Conservation (phyloP, 202 grass and related monocot species). For the Schoenoplectus tabernaemontani region DNA sequence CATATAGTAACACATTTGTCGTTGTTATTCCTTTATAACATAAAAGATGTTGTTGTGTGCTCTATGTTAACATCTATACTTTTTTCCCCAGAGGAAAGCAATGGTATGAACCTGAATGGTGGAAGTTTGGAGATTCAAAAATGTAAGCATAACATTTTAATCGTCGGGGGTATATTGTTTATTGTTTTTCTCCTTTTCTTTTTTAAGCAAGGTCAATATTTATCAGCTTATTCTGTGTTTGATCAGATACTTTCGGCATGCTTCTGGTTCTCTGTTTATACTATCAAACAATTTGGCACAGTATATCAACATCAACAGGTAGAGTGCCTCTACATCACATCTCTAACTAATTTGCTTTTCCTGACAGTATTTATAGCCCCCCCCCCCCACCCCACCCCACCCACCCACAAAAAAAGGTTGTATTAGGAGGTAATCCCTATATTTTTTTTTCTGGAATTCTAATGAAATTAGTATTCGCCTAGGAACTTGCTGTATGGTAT, state of each 20-base stretch:
- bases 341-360: neutral
- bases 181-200: conserved; percentile 7
- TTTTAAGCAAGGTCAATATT: neutral
- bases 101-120: conserved; percentile 99
- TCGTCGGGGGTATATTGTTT: neutral
- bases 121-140: conserved; percentile 98
- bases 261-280: conserved; percentile 77
- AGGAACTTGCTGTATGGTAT: neutral
- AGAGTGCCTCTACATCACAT: neutral
- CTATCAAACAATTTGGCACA: conserved; percentile 86
- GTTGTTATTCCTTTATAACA: conserved; percentile 14
- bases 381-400: no score
- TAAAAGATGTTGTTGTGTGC: neutral
- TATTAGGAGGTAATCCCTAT: neutral
- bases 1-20: neutral
- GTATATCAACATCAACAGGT: conserved; percentile 98
- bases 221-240: conserved; percentile 12
- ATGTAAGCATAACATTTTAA: conserved; percentile 24
- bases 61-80: neutral
- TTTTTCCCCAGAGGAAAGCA: conserved; percentile 68
- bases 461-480: neutral
- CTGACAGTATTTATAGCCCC: neutral
- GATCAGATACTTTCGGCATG: conserved; percentile 93
- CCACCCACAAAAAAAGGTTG: neutral
- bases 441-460: neutral